A percentile compares a stretch with the other conserved stretches of the same genome.
phyloP scores from a whole-genome alignment of 306 rosid genomes.

The Mimosa pudica region DNA sequence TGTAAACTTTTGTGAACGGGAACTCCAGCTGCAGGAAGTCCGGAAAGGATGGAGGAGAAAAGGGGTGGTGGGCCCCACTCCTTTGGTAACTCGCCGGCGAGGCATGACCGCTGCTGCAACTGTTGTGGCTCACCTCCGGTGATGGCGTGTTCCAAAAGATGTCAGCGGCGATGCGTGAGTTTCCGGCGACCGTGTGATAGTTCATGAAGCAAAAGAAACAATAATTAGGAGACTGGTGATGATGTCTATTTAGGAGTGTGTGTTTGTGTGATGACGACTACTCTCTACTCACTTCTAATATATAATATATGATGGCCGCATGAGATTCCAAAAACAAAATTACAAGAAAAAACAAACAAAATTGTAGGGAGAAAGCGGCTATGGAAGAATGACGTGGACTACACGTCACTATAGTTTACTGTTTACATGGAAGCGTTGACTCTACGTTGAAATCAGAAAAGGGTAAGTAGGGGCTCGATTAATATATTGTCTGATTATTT shows the following conservation, averaged over 20 bases:
- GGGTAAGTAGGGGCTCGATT: neutral
- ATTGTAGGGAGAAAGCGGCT: neutral
- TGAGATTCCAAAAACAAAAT: neutral
- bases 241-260: neutral
- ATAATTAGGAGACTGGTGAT: neutral
- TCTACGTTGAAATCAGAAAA: neutral
- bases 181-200: conserved; percentile 36
- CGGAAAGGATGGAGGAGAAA: conserved; percentile 38
- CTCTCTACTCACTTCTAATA: no score
- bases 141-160: neutral
- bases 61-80: conserved; percentile 47
- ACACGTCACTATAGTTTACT: neutral
- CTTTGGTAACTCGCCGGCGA: conserved; percentile 48
- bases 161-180: conserved; percentile 43
- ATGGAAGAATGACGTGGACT: neutral
- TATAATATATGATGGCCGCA: no score
- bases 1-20: conserved; percentile 65
- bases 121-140: conserved; percentile 41
- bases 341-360: no score
- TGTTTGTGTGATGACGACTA: neutral
- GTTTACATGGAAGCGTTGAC: neutral
- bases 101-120: conserved; percentile 64
- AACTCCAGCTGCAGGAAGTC: conserved; percentile 32
- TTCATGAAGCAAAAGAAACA: conserved; percentile 38
- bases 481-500: neutral